Conservation (phyloP, 768 basidiomycete species). For the Xerocomellus dryophilus region DNA sequence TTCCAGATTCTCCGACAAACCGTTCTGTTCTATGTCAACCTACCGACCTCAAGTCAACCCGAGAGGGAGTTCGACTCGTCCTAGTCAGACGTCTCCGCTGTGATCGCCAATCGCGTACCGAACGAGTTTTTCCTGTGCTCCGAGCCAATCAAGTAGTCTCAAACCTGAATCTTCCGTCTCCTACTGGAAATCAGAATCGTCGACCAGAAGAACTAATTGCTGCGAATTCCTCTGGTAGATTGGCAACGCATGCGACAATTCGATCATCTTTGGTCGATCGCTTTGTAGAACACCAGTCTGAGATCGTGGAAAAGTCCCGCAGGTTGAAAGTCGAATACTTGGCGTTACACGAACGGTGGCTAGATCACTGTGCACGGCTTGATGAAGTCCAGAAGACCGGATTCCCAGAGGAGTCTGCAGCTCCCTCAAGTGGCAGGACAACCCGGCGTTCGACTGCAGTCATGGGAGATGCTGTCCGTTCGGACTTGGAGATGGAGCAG, state of each 20-base stretch:
- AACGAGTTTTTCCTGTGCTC: constrained; percentile 62
- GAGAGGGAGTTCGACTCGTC: constrained; percentile 61
- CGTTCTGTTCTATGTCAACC: constrained; percentile 12
- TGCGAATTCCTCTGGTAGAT: constrained; percentile 34
- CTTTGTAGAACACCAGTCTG: constrained; percentile 51
- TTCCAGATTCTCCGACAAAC: constrained; percentile 7
- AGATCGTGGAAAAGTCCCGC: constrained; percentile 51
- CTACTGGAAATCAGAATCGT: constrained; percentile 38
- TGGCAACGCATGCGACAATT: constrained; percentile 38
- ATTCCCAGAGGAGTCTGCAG: constrained; percentile 37
- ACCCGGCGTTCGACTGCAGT: constrained; percentile 70
- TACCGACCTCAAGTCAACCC: constrained; percentile 37
- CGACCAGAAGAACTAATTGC: constrained; percentile 48
- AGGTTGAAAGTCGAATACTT: constrained; percentile 65
- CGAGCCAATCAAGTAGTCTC: constrained; percentile 53
- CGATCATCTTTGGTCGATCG: constrained; percentile 51
- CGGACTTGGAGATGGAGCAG: constrained; percentile 96
- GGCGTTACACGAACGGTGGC: constrained; percentile 67
- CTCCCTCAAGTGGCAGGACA: constrained; percentile 49
- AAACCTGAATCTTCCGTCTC: constrained; percentile 26
- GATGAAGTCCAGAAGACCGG: constrained; percentile 46
- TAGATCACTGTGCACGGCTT: constrained; percentile 63
- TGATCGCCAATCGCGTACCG: constrained; percentile 59
- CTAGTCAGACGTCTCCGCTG: constrained; percentile 58
- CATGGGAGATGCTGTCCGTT: constrained; percentile 85